Evolutionary conservation across 2,329 filamentous ascomycete genomes (phyloP), one percentile per base, ranked within the genome.

Genomic region (Seiridium cupressi): DNA sequence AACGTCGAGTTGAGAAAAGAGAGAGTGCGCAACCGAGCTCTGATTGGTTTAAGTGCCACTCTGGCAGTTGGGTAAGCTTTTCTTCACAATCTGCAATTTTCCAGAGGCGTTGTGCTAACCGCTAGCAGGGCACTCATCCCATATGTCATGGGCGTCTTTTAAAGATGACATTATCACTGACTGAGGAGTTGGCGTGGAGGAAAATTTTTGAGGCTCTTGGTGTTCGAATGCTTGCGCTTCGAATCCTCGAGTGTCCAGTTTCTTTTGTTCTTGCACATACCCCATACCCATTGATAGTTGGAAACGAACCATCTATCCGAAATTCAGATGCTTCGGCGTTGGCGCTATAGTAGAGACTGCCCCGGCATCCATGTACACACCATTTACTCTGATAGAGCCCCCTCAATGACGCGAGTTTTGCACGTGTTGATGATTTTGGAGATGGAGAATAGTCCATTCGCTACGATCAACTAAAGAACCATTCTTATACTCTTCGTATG

Each of bases 21-120:
- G 77, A 90, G 88, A 70, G 92, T 97, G 65, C 89, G 92, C 77
- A 92, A 89, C 75, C 87, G 93, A 71, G 92, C 95, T 51, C 80
- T 97, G 62, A 84, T 96, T 64, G 94, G 95, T 61, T 85, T 98
- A 57, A 91, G 89, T 63, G 92, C 92, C 60, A 95, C 92, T 51
- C 83, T 97, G 73, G 92, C 91, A 60, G 84, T 97, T 74, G 93
- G 93, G 95, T 98, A 85, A 80, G 93, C 89, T 36, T 26, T 18
- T 31, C 61, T 13, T 60, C 60, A 60, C 35, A 49, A 31, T n/a
- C 38, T 36, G 40, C 44, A 40, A 49, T 53, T 35, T 48, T 47
- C 53, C 26, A 40, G 60, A 79, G 77, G 31, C 44, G 32, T 31
- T 53, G 18, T 32, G 18, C 35, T 55, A 42, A 51, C 58, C 18